These are phyloP conservation scores for Dictyostelium purpureum DNA, from an alignment of 78 protist species.

Conservation along the genomic window DNA sequence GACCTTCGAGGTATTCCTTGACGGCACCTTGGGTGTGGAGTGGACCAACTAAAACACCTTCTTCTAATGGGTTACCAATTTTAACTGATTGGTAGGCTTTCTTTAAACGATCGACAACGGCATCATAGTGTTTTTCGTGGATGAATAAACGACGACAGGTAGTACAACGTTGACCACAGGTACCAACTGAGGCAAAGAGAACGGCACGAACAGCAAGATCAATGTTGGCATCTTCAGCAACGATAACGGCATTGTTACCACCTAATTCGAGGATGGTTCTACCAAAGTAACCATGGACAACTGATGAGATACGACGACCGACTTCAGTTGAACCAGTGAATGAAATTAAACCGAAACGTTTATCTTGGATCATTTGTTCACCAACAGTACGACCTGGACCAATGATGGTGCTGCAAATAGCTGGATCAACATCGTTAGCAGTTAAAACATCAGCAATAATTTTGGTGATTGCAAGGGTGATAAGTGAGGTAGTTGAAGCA, in stretches of 20 bases:
- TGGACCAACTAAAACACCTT: slow-evolving; percentile 89
- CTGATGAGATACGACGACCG: slow-evolving; percentile 80
- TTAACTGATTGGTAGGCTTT: slow-evolving; percentile 83
- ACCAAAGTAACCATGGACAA: slow-evolving; percentile 89
- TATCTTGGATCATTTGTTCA: slow-evolving; percentile 81
- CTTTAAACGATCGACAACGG: slow-evolving; percentile 74
- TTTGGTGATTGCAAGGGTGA: slow-evolving; percentile 85
- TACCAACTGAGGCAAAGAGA: slow-evolving; percentile 93
- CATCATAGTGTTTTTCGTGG: slow-evolving; percentile 90
- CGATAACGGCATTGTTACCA: slow-evolving; percentile 95
- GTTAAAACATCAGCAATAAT: slow-evolving; percentile 87
- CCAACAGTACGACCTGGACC: slow-evolving; percentile 93
- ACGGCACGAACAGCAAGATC: slow-evolving; percentile 86
- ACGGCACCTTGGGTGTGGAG: slow-evolving; percentile 89
- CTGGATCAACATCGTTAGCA: slow-evolving; percentile 76
- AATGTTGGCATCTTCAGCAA: slow-evolving; percentile 91
- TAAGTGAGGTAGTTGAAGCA: slow-evolving; percentile 87
- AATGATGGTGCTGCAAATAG: slow-evolving; percentile 72
- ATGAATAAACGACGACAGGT: slow-evolving; percentile 87
- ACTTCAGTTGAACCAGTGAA: slow-evolving; percentile 93
- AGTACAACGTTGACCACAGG: slow-evolving; percentile 96
- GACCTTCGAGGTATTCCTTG: slow-evolving; percentile 82
- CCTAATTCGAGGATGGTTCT: slow-evolving; percentile 92
- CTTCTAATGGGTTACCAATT: slow-evolving; percentile 88
- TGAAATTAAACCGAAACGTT: slow-evolving; percentile 86